phyloP scores from a whole-genome alignment of 2,329 filamentous ascomycete genomes.

The Plectosphaerella cucumerina region DNA sequence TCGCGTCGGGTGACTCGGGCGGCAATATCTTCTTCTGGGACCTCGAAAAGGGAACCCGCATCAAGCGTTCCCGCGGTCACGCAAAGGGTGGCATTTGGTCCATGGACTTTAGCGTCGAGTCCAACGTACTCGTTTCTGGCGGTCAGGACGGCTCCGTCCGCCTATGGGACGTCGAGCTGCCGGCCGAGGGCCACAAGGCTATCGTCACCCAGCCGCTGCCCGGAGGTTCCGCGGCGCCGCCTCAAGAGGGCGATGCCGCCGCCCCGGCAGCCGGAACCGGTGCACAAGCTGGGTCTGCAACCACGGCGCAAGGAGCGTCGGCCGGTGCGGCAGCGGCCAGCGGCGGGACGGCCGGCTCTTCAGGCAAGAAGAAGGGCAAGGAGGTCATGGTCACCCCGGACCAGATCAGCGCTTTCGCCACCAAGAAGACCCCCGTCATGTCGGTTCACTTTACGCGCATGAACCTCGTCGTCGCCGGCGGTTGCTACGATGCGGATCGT shows the following conservation, averaged over 20 bases:
- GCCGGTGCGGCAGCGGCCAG: slow-evolving; percentile 11
- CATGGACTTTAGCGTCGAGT: slow-evolving; percentile 89
- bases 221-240: slow-evolving; percentile 5
- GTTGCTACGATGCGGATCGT: slow-evolving; percentile 58
- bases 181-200: slow-evolving; percentile 61
- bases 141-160: slow-evolving; percentile 91
- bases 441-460: slow-evolving; percentile 92
- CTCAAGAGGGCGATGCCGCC: slow-evolving; percentile 22
- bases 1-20: slow-evolving; percentile 85
- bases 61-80: slow-evolving; percentile 92
- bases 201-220: slow-evolving; percentile 32
- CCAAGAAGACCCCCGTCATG: slow-evolving; percentile 93
- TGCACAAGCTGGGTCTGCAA: slow-evolving; percentile 4
- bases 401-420: slow-evolving; percentile 91
- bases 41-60: slow-evolving; percentile 74
- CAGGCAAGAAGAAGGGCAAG: slow-evolving; percentile 73
- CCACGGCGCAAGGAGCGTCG: slow-evolving; percentile 19
- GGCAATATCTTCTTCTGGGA: slow-evolving; percentile 96
- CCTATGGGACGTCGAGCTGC: slow-evolving; percentile 83
- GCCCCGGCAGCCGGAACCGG: slow-evolving; percentile 37
- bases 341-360: slow-evolving; percentile 20
- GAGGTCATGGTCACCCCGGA: slow-evolving; percentile 88
- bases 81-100: slow-evolving; percentile 92
- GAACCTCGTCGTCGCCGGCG: slow-evolving; percentile 87
- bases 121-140: slow-evolving; percentile 82